Evolutionary conservation across 768 basidiomycete species (phyloP), one percentile per base, ranked within the genome.

Genomic region (Lactifluus pinguis): DNA sequence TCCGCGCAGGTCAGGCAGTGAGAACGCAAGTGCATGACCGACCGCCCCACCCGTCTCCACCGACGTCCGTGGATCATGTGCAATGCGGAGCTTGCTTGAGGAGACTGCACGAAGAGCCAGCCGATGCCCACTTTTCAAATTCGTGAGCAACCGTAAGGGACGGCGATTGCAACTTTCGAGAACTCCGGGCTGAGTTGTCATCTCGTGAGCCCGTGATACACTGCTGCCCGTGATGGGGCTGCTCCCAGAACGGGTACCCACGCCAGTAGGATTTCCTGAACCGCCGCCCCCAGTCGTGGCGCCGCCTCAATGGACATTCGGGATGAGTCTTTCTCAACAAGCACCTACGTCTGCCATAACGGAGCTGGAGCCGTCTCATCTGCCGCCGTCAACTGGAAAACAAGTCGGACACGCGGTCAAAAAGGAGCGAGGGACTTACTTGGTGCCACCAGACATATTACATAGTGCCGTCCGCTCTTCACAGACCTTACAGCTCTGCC

Each of bases 21-120:
- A 68, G 72, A 87, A 90, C 51, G 83, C 82, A 65, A 90, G 85
- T 49, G 89, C 85, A 1, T 91, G 84, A 3, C 95, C 95, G 67
- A 95, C 93, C 1, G 93, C 65, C 19, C 97, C 95, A 0, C 97
- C 97, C 0, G 89, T 85, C 3, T n/a, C n/a, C n/a, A n/a, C n/a
- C n/a, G n/a, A n/a, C n/a, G n/a, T n/a, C n/a, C n/a, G n/a, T n/a
- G n/a, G n/a, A n/a, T n/a, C n/a, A n/a, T n/a, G n/a, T n/a, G n/a
- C n/a, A n/a, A n/a, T n/a, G n/a, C n/a, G n/a, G n/a, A n/a, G n/a
- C n/a, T n/a, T n/a, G n/a, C n/a, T n/a, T n/a, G n/a, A 21, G 45
- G 53, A 4, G 39, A 42, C 30, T 41, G 53, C 41, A 29, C 30
- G 2, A 54, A 44, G 41, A 54, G 41, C 53, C 7, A 30, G 6